A percentile compares a stretch with the other conserved stretches of the same genome.
Evolutionary conservation across 805 yeast genomes (phyloP).

Genomic region (Myxozyma vanderwaltii): DNA sequence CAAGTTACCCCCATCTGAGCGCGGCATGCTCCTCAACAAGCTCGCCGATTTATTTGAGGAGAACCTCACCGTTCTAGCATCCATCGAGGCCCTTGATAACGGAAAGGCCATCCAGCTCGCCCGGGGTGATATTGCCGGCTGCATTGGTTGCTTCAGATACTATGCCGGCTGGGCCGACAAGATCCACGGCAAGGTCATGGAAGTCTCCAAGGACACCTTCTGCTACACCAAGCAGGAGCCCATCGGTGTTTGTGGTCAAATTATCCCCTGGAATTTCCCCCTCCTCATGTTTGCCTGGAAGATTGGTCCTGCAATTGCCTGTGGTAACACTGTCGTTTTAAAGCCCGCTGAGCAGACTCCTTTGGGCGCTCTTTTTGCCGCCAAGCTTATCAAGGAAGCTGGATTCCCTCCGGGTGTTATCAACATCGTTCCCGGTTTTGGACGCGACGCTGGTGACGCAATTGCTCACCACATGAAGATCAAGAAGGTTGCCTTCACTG

Average conservation of each 20-base stretch:
- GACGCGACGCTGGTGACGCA: slow-evolving; percentile 80
- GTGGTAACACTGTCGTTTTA: slow-evolving; percentile 85
- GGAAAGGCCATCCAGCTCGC: slow-evolving; percentile 70
- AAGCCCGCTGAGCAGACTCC: slow-evolving; percentile 95
- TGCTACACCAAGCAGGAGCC: slow-evolving; percentile 85
- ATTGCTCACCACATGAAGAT: slow-evolving; percentile 76
- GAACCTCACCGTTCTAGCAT: slow-evolving; percentile 69
- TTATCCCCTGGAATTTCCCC: slow-evolving; percentile 98
- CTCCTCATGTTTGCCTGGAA: slow-evolving; percentile 93
- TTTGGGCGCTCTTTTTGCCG: slow-evolving; percentile 76
- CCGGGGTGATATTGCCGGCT: slow-evolving; percentile 74
- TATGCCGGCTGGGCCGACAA: slow-evolving; percentile 94
- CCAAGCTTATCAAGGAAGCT: slow-evolving; percentile 70
- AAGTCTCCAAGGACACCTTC: slow-evolving; percentile 73
- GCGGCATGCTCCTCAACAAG: slow-evolving; percentile 64
- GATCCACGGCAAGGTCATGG: slow-evolving; percentile 71
- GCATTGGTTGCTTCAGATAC: slow-evolving; percentile 71
- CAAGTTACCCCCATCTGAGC: slow-evolving; percentile 62
- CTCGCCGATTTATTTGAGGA: slow-evolving; percentile 78
- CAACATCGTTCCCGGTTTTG: slow-evolving; percentile 84
- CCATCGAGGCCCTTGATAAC: slow-evolving; percentile 83
- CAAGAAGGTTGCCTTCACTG: slow-evolving; percentile 92
- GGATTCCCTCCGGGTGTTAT: slow-evolving; percentile 92
- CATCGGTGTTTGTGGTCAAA: slow-evolving; percentile 92
- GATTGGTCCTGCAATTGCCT: slow-evolving; percentile 86